Conservation (phyloP, 1,284 basidiomycete species). For the Ceratobasidium theobromae region DNA sequence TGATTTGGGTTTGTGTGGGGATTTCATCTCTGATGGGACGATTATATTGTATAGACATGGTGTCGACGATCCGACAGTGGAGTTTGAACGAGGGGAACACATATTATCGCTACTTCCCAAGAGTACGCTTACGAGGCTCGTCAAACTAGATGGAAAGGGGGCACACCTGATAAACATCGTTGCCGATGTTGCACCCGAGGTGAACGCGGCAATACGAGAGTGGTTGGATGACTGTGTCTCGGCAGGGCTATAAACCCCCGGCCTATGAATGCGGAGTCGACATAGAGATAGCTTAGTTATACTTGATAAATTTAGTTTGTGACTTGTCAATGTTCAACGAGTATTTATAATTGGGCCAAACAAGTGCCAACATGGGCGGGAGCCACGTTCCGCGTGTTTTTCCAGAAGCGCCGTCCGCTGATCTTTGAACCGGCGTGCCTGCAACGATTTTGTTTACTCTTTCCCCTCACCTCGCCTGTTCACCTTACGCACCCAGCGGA, state of each 20-base stretch:
- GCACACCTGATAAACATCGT: slow-evolving; percentile 19
- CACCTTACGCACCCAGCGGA: neutral
- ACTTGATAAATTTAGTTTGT: no score
- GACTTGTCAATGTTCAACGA: no score
- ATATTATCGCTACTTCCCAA: neutral
- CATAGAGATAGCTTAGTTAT: neutral
- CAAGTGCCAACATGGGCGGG: neutral
- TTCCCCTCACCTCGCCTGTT: neutral
- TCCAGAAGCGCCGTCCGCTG: slow-evolving; percentile 8
- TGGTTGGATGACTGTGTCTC: slow-evolving; percentile 13
- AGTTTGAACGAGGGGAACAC: neutral
- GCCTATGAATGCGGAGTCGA: neutral
- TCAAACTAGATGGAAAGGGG: slow-evolving; percentile 8
- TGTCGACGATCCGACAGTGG: neutral
- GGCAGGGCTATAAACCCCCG: slow-evolving; percentile 1
- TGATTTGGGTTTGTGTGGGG: neutral
- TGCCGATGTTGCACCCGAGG: neutral
- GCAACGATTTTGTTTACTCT: neutral
- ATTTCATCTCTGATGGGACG: neutral
- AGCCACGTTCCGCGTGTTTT: slow-evolving; percentile 13
- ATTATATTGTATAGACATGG: slow-evolving; percentile 20
- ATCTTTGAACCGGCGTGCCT: neutral
- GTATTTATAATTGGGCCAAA: neutral
- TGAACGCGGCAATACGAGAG: neutral
- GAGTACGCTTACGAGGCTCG: neutral